Base-by-base conservation (phyloP, 345 rosid genomes). In the Bruguiera sexangula region DNA sequence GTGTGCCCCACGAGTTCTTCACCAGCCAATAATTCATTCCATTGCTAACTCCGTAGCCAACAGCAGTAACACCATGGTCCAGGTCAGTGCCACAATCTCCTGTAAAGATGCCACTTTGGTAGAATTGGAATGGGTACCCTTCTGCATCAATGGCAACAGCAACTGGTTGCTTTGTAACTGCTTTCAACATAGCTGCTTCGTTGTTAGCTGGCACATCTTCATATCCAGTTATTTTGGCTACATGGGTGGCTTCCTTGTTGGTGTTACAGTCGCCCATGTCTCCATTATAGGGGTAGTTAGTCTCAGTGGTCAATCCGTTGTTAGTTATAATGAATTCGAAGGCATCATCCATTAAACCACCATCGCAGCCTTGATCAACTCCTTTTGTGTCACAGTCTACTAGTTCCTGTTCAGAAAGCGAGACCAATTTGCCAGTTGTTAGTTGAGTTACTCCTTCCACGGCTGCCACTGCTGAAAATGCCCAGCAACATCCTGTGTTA, bases 311-410 rank as follows among this genome's bases (percentile, higher is more conserved):
- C 6, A 80, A 37, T 6, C 83, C 83, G 16, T 60, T 26, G 73
- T 80, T 73, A 3, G 34, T 36, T 1, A 70, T 76, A 0, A 80
- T 73, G 70, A 76, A 80, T 36, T 73, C 31, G 74, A 73, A 80
- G 6, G 76, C 81, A 32, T 76, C 66, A 36, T 80, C 83, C 81
- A 76, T 24, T 6, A 69, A 70, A 24, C 81, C 81, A 3, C 83
- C 83, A 3, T 63, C 19, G 60, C 83, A 80, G 43, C 81, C 83
- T 59, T 63, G 64, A 32, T 67, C 74, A 30, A 62, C 69, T 22
- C 75, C 67, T 0, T 60, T 66, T 15, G 20, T 56, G 70, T 80
- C 80, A 52, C 80, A 80, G 53, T 76, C 83, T 1, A 80, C 73
- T 7, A 80, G 70, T 56, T 80, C 73, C 60, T 80, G 83, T 65